These are phyloP conservation scores for Dictyostelium firmibasis DNA, from an alignment of 78 protist species.

Conservation along the genomic window DNA sequence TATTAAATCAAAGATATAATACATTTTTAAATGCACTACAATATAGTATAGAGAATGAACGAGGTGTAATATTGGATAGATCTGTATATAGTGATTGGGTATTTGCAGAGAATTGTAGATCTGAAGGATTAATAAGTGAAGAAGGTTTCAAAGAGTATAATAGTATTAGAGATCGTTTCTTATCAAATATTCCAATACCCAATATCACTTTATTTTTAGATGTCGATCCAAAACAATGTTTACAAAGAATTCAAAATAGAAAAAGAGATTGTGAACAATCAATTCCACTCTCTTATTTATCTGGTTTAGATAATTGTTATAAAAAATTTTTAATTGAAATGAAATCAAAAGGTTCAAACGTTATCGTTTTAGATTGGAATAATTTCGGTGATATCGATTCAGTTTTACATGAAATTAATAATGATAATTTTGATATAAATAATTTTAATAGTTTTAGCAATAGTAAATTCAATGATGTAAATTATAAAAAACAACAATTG, in stretches of 20 bases:
- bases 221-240: conserved; percentile 78
- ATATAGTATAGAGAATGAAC: conserved; percentile 10
- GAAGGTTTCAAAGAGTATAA: conserved; percentile 70
- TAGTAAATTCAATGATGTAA: neutral
- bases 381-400: conserved; percentile 51
- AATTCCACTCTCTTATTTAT: conserved; percentile 83
- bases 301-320: conserved; percentile 72
- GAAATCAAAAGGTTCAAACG: conserved; percentile 54
- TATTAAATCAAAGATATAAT: conserved; percentile 78
- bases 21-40: conserved; percentile 48
- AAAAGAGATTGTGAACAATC: conserved; percentile 83
- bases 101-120: conserved; percentile 84
- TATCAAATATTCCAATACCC: conserved; percentile 75
- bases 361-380: conserved; percentile 79
- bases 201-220: conserved; percentile 62
- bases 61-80: conserved; percentile 88
- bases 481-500: neutral
- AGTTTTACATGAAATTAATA: conserved; percentile 13
- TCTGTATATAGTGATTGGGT: conserved; percentile 87
- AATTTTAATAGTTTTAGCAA: neutral
- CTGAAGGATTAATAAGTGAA: conserved; percentile 69
- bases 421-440: neutral
- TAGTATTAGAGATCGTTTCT: conserved; percentile 2
- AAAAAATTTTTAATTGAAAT: conserved; percentile 50
- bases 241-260: conserved; percentile 70